A percentile compares a stretch with the other conserved stretches of the same genome.
Conservation (phyloP, 345 rosid genomes). For the Acer campestre region DNA sequence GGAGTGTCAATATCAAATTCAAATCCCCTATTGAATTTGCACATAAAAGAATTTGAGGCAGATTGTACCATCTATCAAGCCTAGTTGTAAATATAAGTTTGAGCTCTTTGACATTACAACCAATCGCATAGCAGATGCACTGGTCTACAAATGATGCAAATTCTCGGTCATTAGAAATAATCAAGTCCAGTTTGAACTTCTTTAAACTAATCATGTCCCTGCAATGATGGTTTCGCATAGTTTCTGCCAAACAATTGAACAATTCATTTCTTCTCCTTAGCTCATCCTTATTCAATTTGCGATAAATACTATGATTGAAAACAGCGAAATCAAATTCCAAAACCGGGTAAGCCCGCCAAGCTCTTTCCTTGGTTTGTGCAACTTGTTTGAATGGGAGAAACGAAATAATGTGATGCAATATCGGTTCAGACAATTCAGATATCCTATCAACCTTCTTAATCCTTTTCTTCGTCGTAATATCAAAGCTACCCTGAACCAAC, state of each 20-base stretch:
- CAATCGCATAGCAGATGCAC: not conserved
- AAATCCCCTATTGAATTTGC: not conserved
- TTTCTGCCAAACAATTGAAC: not conserved
- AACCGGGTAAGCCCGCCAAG: not conserved
- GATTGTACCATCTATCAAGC: not conserved
- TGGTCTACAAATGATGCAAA: not conserved
- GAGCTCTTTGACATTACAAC: conserved; percentile 4
- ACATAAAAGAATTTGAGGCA: not conserved
- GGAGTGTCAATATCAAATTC: not conserved
- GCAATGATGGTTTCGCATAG: not conserved
- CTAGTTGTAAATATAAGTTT: not conserved
- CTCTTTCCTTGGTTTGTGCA: not conserved
- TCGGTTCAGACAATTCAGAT: conserved; percentile 8
- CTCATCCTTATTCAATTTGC: not conserved
- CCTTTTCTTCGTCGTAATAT: not conserved
- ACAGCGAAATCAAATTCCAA: not conserved
- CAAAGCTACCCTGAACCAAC: not conserved
- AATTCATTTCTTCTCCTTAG: not conserved
- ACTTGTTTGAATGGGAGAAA: conserved; percentile 2
- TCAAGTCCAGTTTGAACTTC: not conserved
- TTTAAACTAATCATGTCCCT: not conserved
- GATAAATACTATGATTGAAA: not conserved
- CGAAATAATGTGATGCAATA: not conserved
- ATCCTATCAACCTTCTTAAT: not conserved
- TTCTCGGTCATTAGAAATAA: not conserved